Base-by-base conservation (phyloP, 2,329 filamentous ascomycete genomes). In the Septoria linicola region DNA sequence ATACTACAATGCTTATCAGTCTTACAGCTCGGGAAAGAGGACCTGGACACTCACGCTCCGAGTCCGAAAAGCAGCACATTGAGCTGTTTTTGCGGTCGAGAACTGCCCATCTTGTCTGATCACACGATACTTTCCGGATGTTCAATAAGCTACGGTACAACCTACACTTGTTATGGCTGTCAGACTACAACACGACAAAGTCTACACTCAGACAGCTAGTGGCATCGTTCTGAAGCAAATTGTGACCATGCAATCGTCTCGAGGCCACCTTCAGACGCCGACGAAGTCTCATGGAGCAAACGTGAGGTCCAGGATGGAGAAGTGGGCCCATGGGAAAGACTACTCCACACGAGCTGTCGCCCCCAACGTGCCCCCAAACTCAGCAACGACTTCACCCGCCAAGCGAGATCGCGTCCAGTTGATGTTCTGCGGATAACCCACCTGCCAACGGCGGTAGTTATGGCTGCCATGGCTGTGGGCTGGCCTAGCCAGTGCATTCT, bases 1-100 rank as follows among this genome's bases (percentile, higher is more conserved):
- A 81, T 80, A 0, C 78, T 80, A 39, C 4, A 41, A n/a, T 14
- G 2, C 7, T 20, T 37, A 4, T 47, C 20, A 52, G 36, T 8
- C 16, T 10, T 25, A 19, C 39, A 19, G 13, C 7, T 44, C 2
- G 5, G 8, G 8, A 8, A 23, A 14, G 4, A 8, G 23, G n/a
- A 5, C 32, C 11, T 23, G 23, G 34, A 3, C 2, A 71, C 76
- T 65, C 62, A 80, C 77, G 78, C 78, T 59, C 78, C 77, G 0
- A 81, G 71, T 2, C 78, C 78, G 47, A 79, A 80, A 8, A 80
- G 60, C 1, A 80, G 68, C 1, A 80, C 71, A 7, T 57, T 62
- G n/a, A 39, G 53, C 48, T 57, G 53, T 10, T 46, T 34, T 5
- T 52, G 35, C 31, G n/a, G 25, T 3, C 14, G 23, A 23, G 40